Percentiles rank a stretch among this genome's conserved stretches.
These are phyloP conservation scores for Grigorovia humatica DNA, from an alignment of 805 yeast genomes.

Conservation along the genomic window DNA sequence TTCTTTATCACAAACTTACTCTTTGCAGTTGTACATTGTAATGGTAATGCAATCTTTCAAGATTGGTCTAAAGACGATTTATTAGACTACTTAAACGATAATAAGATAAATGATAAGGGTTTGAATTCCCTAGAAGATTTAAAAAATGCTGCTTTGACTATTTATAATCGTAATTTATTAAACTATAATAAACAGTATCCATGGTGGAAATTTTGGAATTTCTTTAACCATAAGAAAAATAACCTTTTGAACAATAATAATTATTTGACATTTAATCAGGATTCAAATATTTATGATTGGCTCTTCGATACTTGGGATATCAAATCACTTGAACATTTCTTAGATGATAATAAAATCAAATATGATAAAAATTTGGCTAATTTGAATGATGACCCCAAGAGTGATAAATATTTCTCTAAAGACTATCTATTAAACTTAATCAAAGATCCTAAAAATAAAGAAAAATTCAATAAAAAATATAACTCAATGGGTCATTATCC, in stretches of 20 bases:
- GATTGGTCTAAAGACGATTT: constrained; percentile 30
- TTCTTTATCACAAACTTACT: neutral
- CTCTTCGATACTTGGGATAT: constrained; percentile 45
- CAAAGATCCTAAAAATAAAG: constrained; percentile 30
- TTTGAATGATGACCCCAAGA: constrained; percentile 11
- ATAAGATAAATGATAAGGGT: constrained; percentile 15
- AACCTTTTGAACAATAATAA: neutral
- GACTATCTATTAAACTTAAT: constrained; percentile 39
- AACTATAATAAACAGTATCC: constrained; percentile 9
- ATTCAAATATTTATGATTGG: constrained; percentile 31
- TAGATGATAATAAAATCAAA: constrained; percentile 35
- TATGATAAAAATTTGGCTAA: constrained; percentile 8
- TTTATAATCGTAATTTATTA: neutral
- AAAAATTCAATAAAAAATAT: constrained; percentile 29
- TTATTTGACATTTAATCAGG: neutral
- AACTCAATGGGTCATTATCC: constrained; percentile 37
- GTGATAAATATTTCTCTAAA: constrained; percentile 27
- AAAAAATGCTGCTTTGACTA: constrained; percentile 13
- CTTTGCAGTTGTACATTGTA: neutral
- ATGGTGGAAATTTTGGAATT: constrained; percentile 26
- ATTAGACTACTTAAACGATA: constrained; percentile 28
- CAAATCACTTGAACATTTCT: constrained; percentile 40
- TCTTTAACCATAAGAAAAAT: constrained; percentile 1
- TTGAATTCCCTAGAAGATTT: constrained; percentile 16
- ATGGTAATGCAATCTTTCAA: constrained; percentile 7